Evolutionary conservation across 192 early-diverging fungal genomes (phyloP), one percentile per base, ranked within the genome.

Genomic region (Thamnidium elegans): DNA sequence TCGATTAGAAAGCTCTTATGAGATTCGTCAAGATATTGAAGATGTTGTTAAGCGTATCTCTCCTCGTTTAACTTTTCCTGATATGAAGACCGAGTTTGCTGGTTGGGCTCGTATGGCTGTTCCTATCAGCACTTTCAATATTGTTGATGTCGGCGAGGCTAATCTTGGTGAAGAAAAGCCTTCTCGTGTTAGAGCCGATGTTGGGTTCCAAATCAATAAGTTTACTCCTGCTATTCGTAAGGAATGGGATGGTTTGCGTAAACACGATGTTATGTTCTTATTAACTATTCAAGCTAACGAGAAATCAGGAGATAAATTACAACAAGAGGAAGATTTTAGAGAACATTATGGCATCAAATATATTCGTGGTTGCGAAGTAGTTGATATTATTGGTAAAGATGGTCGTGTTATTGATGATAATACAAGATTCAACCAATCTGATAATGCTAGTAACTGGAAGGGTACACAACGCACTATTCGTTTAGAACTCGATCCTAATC

Each of bases 61-160:
- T n/a, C 95, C 98, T 3, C 63, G 78, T 0, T 60, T 75, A 1
- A 77, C 74, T 4, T 77, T 79, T 32, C 78, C 76, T 39, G 80
- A 85, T 1, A 78, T 85, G 42, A 59, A 63, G 0, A 94, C 89
- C 0, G 79, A 83, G n/a, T 99, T 97, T 77, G 74, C 73, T 2
- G 96, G 97, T 32, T 98, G 96, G 95, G 88, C 94, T 8, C 78
- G 95, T 46, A 98, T 96, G 90, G 97, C 92, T 0, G 66, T 86
- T 36, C 86, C 87, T 0, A 82, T 97, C 47, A 81, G 82, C 5
- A 58, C 75, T 53, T 84, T 94, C 62, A 78, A 71, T 4, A 79
- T 97, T 30, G 81, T 87, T 1, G 89, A 94, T 65, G 82, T 96
- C 3, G 86, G 81, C 1, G 72, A 83, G 42, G 85, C 93, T 15